Percentiles rank a stretch among this genome's conserved stretches.
phyloP scores from a whole-genome alignment of 805 yeast species.

The Yamadazyma nakazawae region DNA sequence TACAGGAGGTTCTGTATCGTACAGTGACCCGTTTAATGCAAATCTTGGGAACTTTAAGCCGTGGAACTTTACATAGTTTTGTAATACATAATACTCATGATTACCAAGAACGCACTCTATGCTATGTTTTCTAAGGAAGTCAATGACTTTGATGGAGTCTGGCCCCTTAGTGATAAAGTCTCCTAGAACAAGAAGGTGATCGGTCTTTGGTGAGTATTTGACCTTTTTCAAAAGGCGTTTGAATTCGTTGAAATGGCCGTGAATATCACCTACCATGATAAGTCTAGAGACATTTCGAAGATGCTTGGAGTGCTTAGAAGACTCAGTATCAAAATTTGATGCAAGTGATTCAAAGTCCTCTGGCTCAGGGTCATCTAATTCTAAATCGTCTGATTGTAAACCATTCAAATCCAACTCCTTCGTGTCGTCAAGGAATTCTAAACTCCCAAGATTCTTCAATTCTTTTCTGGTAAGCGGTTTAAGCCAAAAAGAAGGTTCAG shows the following conservation, averaged over 20 bases:
- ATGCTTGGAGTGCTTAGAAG: not conserved
- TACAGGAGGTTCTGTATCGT: not conserved
- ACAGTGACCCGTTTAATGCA: constrained; percentile 11
- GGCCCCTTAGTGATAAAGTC: constrained; percentile 87
- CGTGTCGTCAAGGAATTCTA: not conserved
- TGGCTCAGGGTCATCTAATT: not conserved
- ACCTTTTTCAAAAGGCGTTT: constrained; percentile 49
- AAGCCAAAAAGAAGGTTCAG: constrained; percentile 22
- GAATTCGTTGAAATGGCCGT: constrained; percentile 67
- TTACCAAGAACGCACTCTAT: constrained; percentile 83
- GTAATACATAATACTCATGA: constrained; percentile 74
- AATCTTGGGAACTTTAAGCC: constrained; percentile 38
- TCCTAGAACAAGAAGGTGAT: constrained; percentile 70
- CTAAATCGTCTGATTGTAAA: too few relatives aligned
- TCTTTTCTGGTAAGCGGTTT: constrained; percentile 15
- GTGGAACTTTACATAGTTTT: constrained; percentile 61
- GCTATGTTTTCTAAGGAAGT: constrained; percentile 54
- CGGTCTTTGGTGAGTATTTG: constrained; percentile 44
- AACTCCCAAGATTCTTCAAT: not conserved
- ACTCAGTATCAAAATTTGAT: not conserved
- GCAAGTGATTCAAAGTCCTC: not conserved
- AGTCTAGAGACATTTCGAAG: constrained; percentile 41
- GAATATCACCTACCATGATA: constrained; percentile 82
- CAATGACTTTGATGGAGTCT: constrained; percentile 64
- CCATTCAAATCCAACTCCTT: not conserved